These are phyloP conservation scores for Naganishia albida DNA, from an alignment of 1,284 basidiomycete species.

Conservation along the genomic window DNA sequence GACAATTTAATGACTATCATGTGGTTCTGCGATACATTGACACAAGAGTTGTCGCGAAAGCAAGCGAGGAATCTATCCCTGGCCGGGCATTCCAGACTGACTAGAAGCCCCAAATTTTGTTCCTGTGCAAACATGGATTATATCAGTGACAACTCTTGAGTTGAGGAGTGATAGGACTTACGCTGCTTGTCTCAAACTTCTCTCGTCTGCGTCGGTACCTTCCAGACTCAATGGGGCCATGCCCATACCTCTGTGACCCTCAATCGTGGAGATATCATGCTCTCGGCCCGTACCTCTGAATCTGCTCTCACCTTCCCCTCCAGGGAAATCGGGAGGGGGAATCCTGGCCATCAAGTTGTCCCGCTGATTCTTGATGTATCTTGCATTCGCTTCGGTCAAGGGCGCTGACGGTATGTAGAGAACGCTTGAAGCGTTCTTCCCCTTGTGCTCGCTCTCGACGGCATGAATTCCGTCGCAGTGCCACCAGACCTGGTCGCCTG, in stretches of 20 bases:
- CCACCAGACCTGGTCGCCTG: constrained; percentile 65
- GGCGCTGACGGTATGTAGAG: constrained; percentile 78
- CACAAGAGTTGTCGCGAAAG: not conserved
- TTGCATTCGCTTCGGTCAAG: constrained; percentile 64
- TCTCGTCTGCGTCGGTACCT: constrained; percentile 31
- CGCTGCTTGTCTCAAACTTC: constrained; percentile 11
- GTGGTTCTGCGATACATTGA: not conserved
- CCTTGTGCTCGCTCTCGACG: constrained; percentile 66
- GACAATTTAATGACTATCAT: not conserved
- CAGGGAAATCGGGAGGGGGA: constrained; percentile 74
- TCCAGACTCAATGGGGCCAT: constrained; percentile 39
- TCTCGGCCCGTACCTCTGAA: constrained; percentile 60
- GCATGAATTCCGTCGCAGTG: constrained; percentile 70
- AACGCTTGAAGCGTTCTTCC: constrained; percentile 68
- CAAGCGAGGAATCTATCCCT: not conserved
- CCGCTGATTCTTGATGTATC: constrained; percentile 66
- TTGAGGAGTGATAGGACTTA: not conserved
- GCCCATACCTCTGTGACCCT: constrained; percentile 59
- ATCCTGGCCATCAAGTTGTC: constrained; percentile 60
- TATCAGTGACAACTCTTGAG: not conserved
- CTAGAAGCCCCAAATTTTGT: constrained; percentile 17
- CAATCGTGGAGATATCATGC: constrained; percentile 56
- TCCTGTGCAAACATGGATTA: not conserved
- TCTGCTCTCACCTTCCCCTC: constrained; percentile 66
- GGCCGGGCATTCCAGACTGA: no score